Evolutionary conservation across 2,329 filamentous ascomycete genomes (phyloP).

Genomic region (Talaromyces sp.): DNA sequence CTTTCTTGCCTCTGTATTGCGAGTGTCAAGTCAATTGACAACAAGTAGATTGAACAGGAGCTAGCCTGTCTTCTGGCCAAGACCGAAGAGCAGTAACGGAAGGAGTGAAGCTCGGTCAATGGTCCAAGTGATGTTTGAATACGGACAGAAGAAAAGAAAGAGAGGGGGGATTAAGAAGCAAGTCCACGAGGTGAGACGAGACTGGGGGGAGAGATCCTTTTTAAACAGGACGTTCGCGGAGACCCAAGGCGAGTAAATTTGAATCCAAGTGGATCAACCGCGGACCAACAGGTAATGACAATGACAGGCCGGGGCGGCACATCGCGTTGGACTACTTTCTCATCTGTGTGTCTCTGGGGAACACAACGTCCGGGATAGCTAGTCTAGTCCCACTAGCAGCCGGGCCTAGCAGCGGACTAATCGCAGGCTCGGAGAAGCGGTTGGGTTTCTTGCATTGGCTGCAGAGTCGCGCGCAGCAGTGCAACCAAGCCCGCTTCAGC

Average conservation of each 20-base stretch:
- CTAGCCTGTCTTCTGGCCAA: neutral
- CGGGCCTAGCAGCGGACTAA: neutral
- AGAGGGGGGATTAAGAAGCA: neutral
- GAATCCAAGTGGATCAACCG: neutral
- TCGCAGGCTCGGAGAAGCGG: neutral
- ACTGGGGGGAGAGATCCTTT: neutral
- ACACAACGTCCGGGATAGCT: conserved; percentile 4
- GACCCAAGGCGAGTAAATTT: neutral
- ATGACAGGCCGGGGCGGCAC: neutral
- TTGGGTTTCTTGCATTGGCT: neutral
- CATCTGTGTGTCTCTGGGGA: neutral
- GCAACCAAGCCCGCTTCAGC: neutral
- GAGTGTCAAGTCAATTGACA: neutral
- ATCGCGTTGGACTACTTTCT: neutral
- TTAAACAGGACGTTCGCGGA: neutral
- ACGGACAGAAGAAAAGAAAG: neutral
- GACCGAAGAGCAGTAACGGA: neutral
- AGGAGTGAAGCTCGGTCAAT: neutral
- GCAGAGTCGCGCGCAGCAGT: neutral
- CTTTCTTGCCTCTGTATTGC: neutral
- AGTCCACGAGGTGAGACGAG: neutral
- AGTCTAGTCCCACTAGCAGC: neutral
- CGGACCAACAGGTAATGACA: neutral
- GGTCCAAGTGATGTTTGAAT: neutral
- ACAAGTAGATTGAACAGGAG: neutral